These are phyloP conservation scores for Ceratobasidium sp. DNA, from an alignment of 1,284 basidiomycete species.

Conservation along the genomic window DNA sequence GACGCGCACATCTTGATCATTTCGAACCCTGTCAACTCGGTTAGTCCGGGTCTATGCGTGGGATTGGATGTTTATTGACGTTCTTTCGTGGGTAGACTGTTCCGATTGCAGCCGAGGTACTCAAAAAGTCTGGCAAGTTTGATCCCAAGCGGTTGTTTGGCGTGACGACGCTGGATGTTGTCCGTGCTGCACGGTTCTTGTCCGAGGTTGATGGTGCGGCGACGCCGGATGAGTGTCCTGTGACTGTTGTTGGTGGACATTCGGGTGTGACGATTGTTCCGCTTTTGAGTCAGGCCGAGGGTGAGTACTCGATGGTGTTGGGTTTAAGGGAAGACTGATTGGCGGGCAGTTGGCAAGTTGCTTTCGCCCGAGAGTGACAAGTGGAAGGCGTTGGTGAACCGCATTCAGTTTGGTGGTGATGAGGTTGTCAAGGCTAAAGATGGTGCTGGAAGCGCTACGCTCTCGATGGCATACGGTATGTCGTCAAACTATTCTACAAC, in stretches of 20 bases:
- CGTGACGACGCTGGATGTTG: slow-evolving; percentile 98
- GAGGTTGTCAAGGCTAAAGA: slow-evolving; percentile 95
- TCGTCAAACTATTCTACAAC: neutral
- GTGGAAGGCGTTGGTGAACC: slow-evolving; percentile 79
- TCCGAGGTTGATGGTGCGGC: slow-evolving; percentile 75
- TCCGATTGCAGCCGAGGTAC: slow-evolving; percentile 94
- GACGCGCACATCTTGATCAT: slow-evolving; percentile 95
- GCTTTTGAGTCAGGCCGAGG: slow-evolving; percentile 86
- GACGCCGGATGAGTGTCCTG: slow-evolving; percentile 73
- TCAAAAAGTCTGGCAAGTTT: slow-evolving; percentile 93
- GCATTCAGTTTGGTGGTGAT: slow-evolving; percentile 97
- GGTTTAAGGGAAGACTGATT: neutral
- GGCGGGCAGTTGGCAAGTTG: slow-evolving; percentile 66
- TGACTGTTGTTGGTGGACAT: slow-evolving; percentile 97
- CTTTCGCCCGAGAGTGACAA: slow-evolving; percentile 73
- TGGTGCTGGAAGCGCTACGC: slow-evolving; percentile 86
- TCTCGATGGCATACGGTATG: slow-evolving; percentile 86
- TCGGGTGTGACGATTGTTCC: slow-evolving; percentile 97
- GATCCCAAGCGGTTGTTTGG: slow-evolving; percentile 97
- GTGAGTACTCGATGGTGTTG: slow-evolving; percentile 49
- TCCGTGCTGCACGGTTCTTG: slow-evolving; percentile 96
- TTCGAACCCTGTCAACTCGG: slow-evolving; percentile 93
- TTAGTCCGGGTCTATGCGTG: slow-evolving; percentile 50
- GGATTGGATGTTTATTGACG: slow-evolving; percentile 80
- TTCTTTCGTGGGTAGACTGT: slow-evolving; percentile 88